Conservation (phyloP, 2,329 filamentous ascomycete species). For the Epicoccum sorghinum region DNA sequence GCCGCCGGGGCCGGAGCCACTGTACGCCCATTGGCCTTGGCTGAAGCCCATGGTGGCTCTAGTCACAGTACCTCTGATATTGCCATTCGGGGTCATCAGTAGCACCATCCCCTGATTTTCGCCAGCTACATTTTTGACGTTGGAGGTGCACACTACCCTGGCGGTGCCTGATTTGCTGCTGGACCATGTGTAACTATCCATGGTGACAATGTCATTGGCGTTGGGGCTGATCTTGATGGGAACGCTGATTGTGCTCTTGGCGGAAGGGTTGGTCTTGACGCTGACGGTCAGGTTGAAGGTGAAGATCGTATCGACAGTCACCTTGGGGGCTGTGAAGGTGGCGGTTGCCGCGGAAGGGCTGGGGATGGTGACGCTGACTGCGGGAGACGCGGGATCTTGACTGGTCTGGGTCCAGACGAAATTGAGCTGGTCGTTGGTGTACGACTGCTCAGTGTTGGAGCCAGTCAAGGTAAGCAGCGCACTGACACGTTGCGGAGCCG, state of each 20-base stretch:
- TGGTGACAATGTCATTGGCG: conserved; percentile 33
- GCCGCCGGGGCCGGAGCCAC: no score
- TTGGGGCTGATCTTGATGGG: conserved; percentile 36
- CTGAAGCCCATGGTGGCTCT: no score
- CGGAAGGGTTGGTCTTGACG: conserved; percentile 31
- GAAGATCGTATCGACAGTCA: conserved; percentile 29
- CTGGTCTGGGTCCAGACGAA: conserved; percentile 41
- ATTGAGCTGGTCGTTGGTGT: conserved; percentile 31
- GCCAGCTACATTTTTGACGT: no score
- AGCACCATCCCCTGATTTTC: conserved; percentile 37
- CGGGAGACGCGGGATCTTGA: conserved; percentile 16
- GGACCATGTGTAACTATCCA: conserved; percentile 44
- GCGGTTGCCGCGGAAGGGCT: conserved; percentile 19
- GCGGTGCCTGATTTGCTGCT: conserved; percentile 39
- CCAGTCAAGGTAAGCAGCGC: conserved; percentile 36
- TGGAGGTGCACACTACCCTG: conserved; percentile 41
- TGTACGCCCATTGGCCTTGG: no score
- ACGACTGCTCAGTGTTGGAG: conserved; percentile 32
- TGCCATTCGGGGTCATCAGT: no score
- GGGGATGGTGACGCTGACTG: conserved; percentile 27
- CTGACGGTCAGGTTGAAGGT: conserved; percentile 39
- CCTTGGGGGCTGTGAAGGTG: conserved; percentile 31
- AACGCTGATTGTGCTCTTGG: conserved; percentile 33
- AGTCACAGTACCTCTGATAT: no score
- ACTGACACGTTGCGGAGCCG: conserved; percentile 38